phyloP scores from a whole-genome alignment of 257 asterid genomes.

The Solanum stenotomum region DNA sequence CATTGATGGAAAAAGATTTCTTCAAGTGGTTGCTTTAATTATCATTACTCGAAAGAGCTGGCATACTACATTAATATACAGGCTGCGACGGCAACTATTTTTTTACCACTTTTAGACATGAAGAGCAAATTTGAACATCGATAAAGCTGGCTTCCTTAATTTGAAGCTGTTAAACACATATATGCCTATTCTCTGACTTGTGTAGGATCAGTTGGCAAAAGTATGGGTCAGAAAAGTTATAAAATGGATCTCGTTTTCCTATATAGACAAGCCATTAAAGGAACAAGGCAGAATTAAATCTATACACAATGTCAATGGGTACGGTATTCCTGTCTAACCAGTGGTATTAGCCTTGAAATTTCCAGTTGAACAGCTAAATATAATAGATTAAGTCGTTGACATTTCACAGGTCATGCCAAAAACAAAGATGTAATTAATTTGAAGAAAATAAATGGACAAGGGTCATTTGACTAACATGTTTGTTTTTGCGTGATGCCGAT shows the following conservation, averaged over 20 bases:
- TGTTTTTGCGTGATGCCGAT: constrained; percentile 93
- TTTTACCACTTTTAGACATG: neutral
- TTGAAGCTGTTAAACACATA: neutral
- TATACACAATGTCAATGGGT: neutral
- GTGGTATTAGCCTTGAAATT: neutral
- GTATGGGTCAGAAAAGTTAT: neutral
- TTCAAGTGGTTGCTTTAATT: neutral
- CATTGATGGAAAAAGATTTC: neutral
- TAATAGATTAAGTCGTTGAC: neutral
- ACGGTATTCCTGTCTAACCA: neutral
- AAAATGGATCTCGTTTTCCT: neutral
- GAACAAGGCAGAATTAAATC: neutral
- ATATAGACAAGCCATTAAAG: neutral
- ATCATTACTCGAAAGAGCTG: neutral
- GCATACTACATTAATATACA: neutral
- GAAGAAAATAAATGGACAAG: neutral
- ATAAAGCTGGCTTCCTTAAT: neutral
- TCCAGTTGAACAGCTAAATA: neutral
- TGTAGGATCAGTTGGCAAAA: neutral
- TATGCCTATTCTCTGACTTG: neutral
- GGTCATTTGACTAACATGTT: constrained; percentile 52
- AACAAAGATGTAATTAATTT: neutral
- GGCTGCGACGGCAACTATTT: neutral
- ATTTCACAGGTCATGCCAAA: neutral
- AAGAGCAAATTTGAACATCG: neutral